phyloP scores from a whole-genome alignment of 2,329 filamentous ascomycete genomes.

The Tolypocladium guangdongense region DNA sequence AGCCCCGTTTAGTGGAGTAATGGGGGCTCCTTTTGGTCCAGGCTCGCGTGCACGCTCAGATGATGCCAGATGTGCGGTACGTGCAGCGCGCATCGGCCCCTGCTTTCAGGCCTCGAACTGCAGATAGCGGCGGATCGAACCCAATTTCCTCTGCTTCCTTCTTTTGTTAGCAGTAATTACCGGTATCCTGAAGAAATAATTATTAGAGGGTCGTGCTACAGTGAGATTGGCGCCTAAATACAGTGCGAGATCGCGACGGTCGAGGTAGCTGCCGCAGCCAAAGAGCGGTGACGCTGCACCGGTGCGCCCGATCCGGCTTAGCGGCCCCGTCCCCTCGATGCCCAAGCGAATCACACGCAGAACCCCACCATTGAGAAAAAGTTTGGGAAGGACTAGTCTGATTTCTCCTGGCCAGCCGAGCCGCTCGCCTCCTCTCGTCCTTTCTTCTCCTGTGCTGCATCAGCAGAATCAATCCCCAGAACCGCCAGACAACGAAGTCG shows the following conservation, averaged over 20 bases:
- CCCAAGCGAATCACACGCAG: slow-evolving; percentile 9
- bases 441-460: slow-evolving; percentile 16
- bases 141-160: too few species aligned
- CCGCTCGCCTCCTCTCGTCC: slow-evolving; percentile 5
- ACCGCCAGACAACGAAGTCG: slow-evolving; percentile 56
- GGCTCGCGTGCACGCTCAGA: not conserved
- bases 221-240: not conserved
- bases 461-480: slow-evolving; percentile 14
- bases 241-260: not conserved
- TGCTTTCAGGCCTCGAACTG: not conserved
- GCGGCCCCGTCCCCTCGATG: slow-evolving; percentile 1
- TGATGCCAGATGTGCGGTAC: not conserved
- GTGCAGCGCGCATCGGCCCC: not conserved
- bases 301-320: slow-evolving; percentile 2
- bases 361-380: slow-evolving; percentile 11
- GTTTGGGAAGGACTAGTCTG: slow-evolving; percentile 5
- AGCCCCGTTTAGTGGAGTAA: not conserved
- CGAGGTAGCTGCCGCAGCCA: not conserved
- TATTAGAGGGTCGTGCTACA: not conserved
- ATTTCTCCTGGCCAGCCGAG: slow-evolving; percentile 4
- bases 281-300: slow-evolving; percentile 5
- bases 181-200: not conserved
- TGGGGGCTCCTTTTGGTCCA: not conserved
- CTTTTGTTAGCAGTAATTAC: not conserved
- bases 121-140: not conserved